Conservation (phyloP, 2,329 filamentous ascomycete species). For the Ophioceras dolichostomum region DNA sequence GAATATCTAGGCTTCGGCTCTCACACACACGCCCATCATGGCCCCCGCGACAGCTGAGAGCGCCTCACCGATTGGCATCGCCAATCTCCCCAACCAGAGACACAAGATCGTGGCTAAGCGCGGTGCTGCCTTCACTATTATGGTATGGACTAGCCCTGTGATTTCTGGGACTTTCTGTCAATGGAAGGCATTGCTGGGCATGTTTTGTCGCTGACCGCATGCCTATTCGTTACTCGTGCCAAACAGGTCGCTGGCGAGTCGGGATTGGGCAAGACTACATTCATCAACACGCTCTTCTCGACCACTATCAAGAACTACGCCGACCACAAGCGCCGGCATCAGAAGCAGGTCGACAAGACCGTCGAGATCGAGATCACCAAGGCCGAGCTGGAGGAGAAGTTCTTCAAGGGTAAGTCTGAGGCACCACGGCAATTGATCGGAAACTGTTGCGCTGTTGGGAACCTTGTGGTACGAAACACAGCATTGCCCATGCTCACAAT, state of each 20-base stretch:
- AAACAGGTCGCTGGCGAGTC: constrained; percentile 90
- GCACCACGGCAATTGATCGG: no score
- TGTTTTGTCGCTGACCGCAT: constrained; percentile 5
- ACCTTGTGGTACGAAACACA: no score
- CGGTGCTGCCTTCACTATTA: constrained; percentile 97
- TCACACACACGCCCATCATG: constrained; percentile 33
- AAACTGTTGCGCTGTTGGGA: no score
- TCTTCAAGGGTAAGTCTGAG: constrained; percentile 99
- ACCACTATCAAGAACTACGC: constrained; percentile 99
- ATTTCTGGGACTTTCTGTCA: constrained; percentile 1
- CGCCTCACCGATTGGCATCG: constrained; percentile 60
- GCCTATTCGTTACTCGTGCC: not conserved
- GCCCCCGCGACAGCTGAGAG: constrained; percentile 45
- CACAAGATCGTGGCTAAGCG: constrained; percentile 69
- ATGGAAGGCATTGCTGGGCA: constrained; percentile 11
- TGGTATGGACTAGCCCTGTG: constrained; percentile 49
- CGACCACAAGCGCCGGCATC: constrained; percentile 97
- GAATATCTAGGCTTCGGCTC: constrained; percentile 4
- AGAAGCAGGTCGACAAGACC: constrained; percentile 99
- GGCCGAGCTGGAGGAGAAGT: constrained; percentile 99
- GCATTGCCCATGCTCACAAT: no score
- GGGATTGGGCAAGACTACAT: constrained; percentile 96
- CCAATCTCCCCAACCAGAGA: constrained; percentile 62
- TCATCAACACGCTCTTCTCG: constrained; percentile 99
- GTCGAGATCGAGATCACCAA: constrained; percentile 99